phyloP scores from a whole-genome alignment of 495 filamentous ascomycete species.

The Aspergillus homomorphus region DNA sequence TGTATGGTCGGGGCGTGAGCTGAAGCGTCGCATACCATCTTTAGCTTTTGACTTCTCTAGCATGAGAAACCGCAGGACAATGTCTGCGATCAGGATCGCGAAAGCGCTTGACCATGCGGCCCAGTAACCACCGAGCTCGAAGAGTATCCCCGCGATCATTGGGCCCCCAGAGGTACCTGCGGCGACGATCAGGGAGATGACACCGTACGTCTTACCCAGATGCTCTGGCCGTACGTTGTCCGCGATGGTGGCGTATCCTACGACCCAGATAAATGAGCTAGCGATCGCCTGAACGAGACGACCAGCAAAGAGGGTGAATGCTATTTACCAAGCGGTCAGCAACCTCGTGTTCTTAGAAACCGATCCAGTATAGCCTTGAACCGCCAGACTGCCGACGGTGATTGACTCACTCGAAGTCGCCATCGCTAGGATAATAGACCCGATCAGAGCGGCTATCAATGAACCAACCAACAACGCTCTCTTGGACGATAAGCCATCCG shows the following conservation, averaged over 20 bases:
- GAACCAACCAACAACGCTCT: slow-evolving; percentile 13
- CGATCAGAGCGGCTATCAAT: slow-evolving; percentile 15
- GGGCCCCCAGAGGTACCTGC: slow-evolving; percentile 25
- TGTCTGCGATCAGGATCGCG: slow-evolving; percentile 19
- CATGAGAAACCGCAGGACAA: slow-evolving; percentile 27
- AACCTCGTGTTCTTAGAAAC: not conserved
- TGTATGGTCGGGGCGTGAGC: not conserved
- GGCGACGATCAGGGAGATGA: slow-evolving; percentile 19
- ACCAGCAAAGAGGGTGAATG: slow-evolving; percentile 20
- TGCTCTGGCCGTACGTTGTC: slow-evolving; percentile 20
- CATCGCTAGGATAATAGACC: slow-evolving; percentile 14
- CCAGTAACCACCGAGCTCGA: slow-evolving; percentile 29
- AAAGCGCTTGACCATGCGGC: slow-evolving; percentile 26
- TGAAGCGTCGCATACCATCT: not conserved
- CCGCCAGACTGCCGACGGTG: not conserved
- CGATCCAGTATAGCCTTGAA: not conserved
- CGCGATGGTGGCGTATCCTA: slow-evolving; percentile 23
- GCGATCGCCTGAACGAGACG: slow-evolving; percentile 24
- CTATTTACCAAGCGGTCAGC: slow-evolving; percentile 9
- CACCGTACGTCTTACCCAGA: slow-evolving; percentile 21
- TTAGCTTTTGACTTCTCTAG: slow-evolving; percentile 17
- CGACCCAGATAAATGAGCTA: slow-evolving; percentile 21
- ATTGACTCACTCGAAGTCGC: slow-evolving; percentile 15
- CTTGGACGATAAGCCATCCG: slow-evolving; percentile 18
- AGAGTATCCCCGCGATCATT: slow-evolving; percentile 22